These are phyloP conservation scores for Eucalyptus globulus DNA, from an alignment of 345 rosid genomes.

Conservation along the genomic window DNA sequence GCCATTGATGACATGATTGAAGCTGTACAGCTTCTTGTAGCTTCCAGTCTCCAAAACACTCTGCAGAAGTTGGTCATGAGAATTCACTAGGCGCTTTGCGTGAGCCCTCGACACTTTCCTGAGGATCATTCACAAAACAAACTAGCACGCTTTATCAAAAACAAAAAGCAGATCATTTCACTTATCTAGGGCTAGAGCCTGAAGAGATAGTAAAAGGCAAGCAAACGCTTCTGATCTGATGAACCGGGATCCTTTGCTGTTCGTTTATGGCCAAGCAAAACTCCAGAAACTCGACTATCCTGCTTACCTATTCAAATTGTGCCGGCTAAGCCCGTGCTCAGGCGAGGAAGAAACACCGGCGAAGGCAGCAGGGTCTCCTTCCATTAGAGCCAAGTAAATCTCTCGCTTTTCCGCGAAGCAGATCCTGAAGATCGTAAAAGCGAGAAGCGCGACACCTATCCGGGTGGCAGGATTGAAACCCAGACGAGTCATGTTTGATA, in stretches of 20 bases:
- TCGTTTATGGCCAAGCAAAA: neutral
- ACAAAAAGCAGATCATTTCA: neutral
- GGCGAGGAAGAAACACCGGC: neutral
- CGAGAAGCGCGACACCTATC: neutral
- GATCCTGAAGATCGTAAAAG: constrained; percentile 1
- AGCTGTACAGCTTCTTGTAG: constrained; percentile 77
- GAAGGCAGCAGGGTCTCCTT: constrained; percentile 51
- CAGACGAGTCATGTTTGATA: neutral
- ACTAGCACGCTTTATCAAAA: neutral
- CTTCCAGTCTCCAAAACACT: constrained; percentile 43
- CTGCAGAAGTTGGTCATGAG: constrained; percentile 51
- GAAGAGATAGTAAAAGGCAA: neutral
- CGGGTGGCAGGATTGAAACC: neutral
- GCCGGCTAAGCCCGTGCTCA: neutral
- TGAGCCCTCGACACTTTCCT: constrained; percentile 22
- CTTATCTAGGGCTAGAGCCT: neutral
- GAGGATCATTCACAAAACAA: neutral
- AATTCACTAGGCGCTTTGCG: constrained; percentile 41
- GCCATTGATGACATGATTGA: constrained; percentile 68
- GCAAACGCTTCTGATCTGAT: neutral
- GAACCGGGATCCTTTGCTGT: neutral
- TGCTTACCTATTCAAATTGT: constrained; percentile 22
- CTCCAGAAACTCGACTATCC: neutral
- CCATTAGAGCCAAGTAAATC: constrained; percentile 51
- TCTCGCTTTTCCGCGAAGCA: constrained; percentile 23